Base-by-base conservation (phyloP, 108 stramenopile genomes). In the Cyclotella kingstonii region DNA sequence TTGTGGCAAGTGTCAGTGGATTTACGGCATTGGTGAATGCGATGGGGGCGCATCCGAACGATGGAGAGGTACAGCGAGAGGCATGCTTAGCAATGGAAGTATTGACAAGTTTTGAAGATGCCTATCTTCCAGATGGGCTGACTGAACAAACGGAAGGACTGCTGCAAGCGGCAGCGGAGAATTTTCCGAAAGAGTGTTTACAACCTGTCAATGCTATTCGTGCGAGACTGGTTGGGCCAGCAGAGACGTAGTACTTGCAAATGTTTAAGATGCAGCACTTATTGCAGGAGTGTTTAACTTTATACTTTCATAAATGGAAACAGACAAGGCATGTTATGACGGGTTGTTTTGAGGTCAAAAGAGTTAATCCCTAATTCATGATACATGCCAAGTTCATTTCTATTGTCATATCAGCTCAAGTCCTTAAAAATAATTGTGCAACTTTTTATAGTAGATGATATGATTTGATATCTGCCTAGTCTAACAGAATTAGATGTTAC, bases 21-120 rank as follows among this genome's bases (percentile, higher is more conserved):
- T 69, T 93, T 10, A 87, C 86, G 4, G 91, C 91, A 8, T 70
- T 93, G 39, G 45, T 89, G 25, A 93, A 89, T 74, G 82, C 85
- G 0, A 28, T 93, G 49, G 81, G 80, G 8, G 85, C 86, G 2
- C 91, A 93, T 69, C 82, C 86, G 3, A 22, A 57, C 6, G 74
- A 73, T 27, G 55, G 55, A 7, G 63, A 53, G 9, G 91, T 93
- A 5, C 87, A 89, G 64, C 57, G 45, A 15, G 81, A 82, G 25
- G 91, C 80, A 26, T 85, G 84, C 48, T 52, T 54, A 39, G 83
- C 87, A 1, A 53, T 93, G 68, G 67, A 66, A 29, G 62, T 70
- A 6, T 52, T 89, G 62, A 88, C 85, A 5, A 58, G 80, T 22
- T 83, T 64, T 66, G 54, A 58, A 4, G 73, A 80, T 71, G 90